Percentiles rank a stretch among this genome's conserved stretches.
phyloP scores from a whole-genome alignment of 2,329 filamentous ascomycete genomes.

The Septoria linicola region DNA sequence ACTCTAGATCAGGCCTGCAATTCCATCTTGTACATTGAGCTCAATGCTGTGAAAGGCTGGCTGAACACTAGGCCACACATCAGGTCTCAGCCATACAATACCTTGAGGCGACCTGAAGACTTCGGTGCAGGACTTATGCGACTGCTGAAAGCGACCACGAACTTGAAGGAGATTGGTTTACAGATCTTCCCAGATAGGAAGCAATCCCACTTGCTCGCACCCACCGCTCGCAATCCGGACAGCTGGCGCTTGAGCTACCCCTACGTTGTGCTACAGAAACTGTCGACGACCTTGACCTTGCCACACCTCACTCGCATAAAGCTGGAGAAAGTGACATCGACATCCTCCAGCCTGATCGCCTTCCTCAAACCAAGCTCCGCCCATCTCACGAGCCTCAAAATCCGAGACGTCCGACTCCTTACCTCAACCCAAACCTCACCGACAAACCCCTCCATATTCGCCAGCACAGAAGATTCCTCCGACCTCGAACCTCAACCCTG shows the following conservation, averaged over 20 bases:
- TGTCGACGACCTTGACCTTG: constrained; percentile 21
- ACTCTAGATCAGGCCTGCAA: constrained; percentile 26
- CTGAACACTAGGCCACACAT: constrained; percentile 11
- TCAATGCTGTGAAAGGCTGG: constrained; percentile 32
- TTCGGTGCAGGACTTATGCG: constrained; percentile 26
- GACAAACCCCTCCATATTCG: constrained; percentile 14
- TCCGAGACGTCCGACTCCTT: constrained; percentile 34
- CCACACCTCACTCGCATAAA: constrained; percentile 31
- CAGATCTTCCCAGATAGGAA: constrained; percentile 31
- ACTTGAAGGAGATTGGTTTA: constrained; percentile 32
- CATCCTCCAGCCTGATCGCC: constrained; percentile 21
- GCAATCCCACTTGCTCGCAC: constrained; percentile 28
- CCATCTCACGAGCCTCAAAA: constrained; percentile 32
- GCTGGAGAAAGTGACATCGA: constrained; percentile 34
- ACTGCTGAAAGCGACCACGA: constrained; percentile 26
- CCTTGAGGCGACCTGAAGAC: constrained; percentile 12
- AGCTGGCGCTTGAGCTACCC: constrained; percentile 30
- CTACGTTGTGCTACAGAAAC: constrained; percentile 23
- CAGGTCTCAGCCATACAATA: constrained; percentile 10
- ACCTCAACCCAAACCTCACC: constrained; percentile 17
- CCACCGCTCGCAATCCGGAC: constrained; percentile 18
- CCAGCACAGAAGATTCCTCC: constrained; percentile 1
- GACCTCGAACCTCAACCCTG: constrained; percentile 24
- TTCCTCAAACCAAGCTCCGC: constrained; percentile 26
- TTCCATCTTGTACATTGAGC: constrained; percentile 33